phyloP scores from a whole-genome alignment of 257 asterid species.

The Sherardia arvensis region DNA sequence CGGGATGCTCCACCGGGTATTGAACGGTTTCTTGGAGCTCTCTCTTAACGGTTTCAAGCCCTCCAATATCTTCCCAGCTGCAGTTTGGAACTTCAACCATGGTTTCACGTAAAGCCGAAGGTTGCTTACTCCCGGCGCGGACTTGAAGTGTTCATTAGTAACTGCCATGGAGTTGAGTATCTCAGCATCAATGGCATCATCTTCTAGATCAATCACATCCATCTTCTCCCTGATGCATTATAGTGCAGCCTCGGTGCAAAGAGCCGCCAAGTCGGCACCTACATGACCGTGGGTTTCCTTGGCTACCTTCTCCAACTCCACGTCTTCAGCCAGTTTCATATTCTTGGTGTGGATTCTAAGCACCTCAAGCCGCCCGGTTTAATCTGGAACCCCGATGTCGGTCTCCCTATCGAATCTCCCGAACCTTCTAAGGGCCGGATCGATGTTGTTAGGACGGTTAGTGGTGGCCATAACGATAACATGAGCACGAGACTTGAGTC shows the following conservation, averaged over 20 bases:
- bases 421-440: not conserved
- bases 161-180: not conserved
- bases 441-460: not conserved
- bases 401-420: not conserved
- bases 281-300: not conserved
- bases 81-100: too few species aligned
- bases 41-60: not conserved
- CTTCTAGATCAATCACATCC: too few species aligned
- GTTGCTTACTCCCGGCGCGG: not conserved
- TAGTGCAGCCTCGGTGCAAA: too few species aligned
- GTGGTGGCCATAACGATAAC: not conserved
- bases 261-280: too few species aligned
- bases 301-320: not conserved
- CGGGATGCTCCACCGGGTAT: too few species aligned
- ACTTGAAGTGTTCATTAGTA: not conserved
- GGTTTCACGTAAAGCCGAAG: not conserved
- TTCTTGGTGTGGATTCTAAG: too few species aligned
- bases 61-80: not conserved
- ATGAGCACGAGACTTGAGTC: not conserved
- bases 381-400: too few species aligned
- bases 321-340: too few species aligned
- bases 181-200: too few species aligned
- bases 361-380: too few species aligned
- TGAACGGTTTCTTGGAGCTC: too few species aligned
- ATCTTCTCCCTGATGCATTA: too few species aligned